phyloP scores from a whole-genome alignment of 495 filamentous ascomycete genomes.

The Penicillium steckii region DNA sequence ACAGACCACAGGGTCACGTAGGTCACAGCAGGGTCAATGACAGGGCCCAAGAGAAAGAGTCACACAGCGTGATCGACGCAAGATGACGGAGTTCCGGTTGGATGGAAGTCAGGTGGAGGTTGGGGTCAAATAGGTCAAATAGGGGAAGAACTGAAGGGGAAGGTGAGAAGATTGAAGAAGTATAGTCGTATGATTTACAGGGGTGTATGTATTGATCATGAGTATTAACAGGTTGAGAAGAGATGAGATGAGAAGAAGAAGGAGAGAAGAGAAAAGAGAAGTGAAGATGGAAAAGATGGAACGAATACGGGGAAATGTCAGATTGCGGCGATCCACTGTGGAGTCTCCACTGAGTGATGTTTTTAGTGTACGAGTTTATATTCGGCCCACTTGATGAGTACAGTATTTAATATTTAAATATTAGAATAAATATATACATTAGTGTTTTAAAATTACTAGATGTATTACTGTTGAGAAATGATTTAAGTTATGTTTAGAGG shows the following conservation, averaged over 20 bases:
- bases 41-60: background rate
- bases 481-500: too few species aligned
- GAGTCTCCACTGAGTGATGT: background rate
- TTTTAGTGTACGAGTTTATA: background rate
- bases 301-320: background rate
- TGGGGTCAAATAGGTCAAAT: too few species aligned
- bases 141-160: background rate
- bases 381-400: too few species aligned
- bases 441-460: too few species aligned
- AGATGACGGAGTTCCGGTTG: conserved; percentile 22
- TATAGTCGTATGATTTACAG: background rate
- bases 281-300: background rate
- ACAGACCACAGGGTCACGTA: background rate
- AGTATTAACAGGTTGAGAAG: too few species aligned
- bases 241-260: background rate
- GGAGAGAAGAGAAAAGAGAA: background rate
- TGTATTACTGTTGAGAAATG: too few species aligned
- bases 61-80: conserved; percentile 25
- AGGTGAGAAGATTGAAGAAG: background rate
- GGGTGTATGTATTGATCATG: background rate
- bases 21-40: background rate
- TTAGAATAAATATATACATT: too few species aligned
- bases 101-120: conserved; percentile 24
- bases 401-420: too few species aligned
- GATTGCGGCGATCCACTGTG: background rate